These are phyloP conservation scores for Acanthochlamys bracteata DNA, from an alignment of 106 monocot species.

Conservation along the genomic window DNA sequence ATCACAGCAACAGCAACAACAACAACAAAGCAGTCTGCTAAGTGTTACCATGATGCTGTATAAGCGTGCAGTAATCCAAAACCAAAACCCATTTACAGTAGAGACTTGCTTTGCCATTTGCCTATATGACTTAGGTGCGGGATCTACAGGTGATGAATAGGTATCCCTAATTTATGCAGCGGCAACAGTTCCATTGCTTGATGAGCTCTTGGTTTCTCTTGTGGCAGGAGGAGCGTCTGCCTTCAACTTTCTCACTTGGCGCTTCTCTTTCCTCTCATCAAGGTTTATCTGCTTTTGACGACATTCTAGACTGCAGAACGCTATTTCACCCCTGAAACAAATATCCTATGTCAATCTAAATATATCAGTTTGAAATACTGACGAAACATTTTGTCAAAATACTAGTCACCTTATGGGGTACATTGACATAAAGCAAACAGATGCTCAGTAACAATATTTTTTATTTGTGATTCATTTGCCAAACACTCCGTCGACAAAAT, in stretches of 20 bases:
- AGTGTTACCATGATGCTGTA: too few relatives aligned
- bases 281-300: background rate
- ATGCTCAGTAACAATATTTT: too few relatives aligned
- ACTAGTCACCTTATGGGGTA: too few relatives aligned
- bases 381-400: too few relatives aligned
- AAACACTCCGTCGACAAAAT: too few relatives aligned
- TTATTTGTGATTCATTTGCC: too few relatives aligned
- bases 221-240: slow-evolving; percentile 2
- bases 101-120: background rate
- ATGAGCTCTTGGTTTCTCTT: slow-evolving; percentile 10
- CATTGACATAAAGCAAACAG: too few relatives aligned
- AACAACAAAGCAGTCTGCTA: too few relatives aligned
- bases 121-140: background rate
- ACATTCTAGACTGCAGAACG: slow-evolving; percentile 2
- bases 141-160: background rate
- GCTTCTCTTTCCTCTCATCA: slow-evolving; percentile 39
- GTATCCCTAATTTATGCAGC: slow-evolving; percentile 14
- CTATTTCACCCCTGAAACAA: slow-evolving; percentile 64
- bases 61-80: background rate
- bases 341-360: background rate
- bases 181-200: slow-evolving; percentile 17
- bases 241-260: slow-evolving; percentile 18
- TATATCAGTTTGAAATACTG: background rate
- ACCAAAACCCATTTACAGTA: background rate
- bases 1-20: too few relatives aligned